Evolutionary conservation across 257 asterid genomes (phyloP), one percentile per base, ranked within the genome.

Genomic region (Eustoma russellianum): DNA sequence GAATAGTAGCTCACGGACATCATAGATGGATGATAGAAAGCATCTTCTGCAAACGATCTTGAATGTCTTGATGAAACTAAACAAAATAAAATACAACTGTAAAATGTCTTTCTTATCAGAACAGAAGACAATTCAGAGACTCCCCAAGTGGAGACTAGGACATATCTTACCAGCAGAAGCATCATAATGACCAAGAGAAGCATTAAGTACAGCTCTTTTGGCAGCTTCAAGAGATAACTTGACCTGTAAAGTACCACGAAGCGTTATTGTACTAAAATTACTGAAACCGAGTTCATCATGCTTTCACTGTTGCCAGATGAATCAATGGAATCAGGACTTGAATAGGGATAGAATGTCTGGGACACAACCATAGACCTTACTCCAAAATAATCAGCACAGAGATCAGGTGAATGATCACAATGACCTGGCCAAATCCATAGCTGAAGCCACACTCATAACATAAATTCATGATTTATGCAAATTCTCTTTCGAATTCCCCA

Each of bases 1-100:
- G 98, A 91, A 78, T 73, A 91, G 79, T 91, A 91, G 96, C 98
- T 87, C 75, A 87, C 95, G 15, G 96, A 91, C 98, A 87, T 87
- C 91, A 91, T 87, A 33, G 98, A 84, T 9, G 96, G 98, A 76
- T 87, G 96, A 65, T 79, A 87, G 73, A 91, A 91, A 38, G 96
- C 96, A 79, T 91, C 97, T 76, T 87, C 96, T 6, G 95, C 94
- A 33, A 84, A 85, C 50, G 92, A 79, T 74, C 92, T 80, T 47
- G 98, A 93, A 52, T 69, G 77, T 68, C 94, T 87, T 9, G 95
- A 91, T 45, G 83, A 84, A 24, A 74, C 98, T 91, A 79, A 34
- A 13, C 63, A 17, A 30, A 19, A 56, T 43, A 47, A 15, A 60
- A 38, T 38, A 34, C 57, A 46, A 7, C 3, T 2, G 30, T 24